Percentiles rank a stretch among this genome's conserved stretches.
phyloP scores from a whole-genome alignment of 2,329 filamentous ascomycete species.

The Paraconiothyrium sp. region DNA sequence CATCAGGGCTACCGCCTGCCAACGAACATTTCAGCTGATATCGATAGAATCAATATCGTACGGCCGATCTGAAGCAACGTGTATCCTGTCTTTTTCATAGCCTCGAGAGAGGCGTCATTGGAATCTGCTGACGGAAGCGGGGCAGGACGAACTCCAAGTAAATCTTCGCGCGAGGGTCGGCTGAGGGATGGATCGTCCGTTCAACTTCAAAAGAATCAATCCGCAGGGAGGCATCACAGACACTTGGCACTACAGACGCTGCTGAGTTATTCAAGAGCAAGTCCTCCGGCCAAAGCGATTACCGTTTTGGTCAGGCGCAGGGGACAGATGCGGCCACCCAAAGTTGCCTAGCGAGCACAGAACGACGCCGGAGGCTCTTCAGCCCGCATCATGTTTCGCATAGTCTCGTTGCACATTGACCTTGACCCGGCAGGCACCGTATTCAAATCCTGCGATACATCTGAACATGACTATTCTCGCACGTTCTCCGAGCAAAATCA shows the following conservation, averaged over 20 bases:
- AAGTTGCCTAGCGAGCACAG: conserved; percentile 2
- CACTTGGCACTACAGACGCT: not conserved
- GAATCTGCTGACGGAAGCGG: not conserved
- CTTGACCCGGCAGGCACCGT: not conserved
- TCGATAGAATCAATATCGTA: not conserved
- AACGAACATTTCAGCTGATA: not conserved
- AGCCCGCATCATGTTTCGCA: conserved; percentile 5
- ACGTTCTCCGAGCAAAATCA: not conserved
- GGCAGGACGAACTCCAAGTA: not conserved
- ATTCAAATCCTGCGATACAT: not conserved
- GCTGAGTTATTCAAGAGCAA: not conserved
- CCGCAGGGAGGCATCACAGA: not conserved
- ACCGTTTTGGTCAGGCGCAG: not conserved
- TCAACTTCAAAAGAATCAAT: not conserved
- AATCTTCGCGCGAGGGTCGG: not conserved
- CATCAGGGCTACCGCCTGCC: conserved; percentile 6
- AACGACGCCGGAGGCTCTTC: not conserved
- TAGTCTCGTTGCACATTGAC: not conserved
- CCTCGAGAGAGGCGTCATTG: not conserved
- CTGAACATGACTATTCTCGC: not conserved
- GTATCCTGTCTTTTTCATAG: not conserved
- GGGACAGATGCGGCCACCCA: conserved; percentile 3
- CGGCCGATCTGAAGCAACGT: not conserved
- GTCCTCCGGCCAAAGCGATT: not conserved
- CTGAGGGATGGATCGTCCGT: not conserved